Evolutionary conservation across 2,329 filamentous ascomycete species (phyloP).

Genomic region (Phyllosticta ampelicida): DNA sequence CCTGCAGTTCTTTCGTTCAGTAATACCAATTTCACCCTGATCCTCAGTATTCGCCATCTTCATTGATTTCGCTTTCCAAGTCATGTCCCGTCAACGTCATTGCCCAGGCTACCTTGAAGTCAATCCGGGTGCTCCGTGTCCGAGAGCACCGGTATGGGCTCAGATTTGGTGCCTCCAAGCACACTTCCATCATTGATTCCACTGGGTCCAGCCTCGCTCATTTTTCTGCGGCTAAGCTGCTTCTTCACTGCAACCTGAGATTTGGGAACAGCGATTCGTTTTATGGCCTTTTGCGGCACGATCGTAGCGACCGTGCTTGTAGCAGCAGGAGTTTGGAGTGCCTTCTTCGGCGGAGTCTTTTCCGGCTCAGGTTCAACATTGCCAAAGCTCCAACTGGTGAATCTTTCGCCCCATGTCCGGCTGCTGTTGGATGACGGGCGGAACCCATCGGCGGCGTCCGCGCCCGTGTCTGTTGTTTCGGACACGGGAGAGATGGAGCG

Average conservation of each 20-base stretch:
- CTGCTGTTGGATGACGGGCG: background rate
- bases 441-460: background rate
- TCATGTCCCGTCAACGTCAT: background rate
- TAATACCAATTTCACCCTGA: background rate
- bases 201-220: background rate
- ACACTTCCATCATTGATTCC: background rate
- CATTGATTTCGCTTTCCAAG: background rate
- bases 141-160: background rate
- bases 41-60: background rate
- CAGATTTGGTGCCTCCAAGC: background rate
- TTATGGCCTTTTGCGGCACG: background rate
- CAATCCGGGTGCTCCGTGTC: background rate
- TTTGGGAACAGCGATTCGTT: background rate
- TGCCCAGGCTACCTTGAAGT: background rate
- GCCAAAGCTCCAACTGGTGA: slow-evolving; percentile 8
- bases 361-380: slow-evolving; percentile 4
- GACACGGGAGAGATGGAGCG: background rate
- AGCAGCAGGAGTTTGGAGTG: background rate
- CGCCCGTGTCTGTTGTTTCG: background rate
- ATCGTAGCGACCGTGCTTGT: background rate
- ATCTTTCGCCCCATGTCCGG: slow-evolving; percentile 8
- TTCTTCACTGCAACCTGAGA: background rate
- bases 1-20: background rate
- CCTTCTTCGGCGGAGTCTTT: slow-evolving; percentile 10
- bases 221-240: background rate